Base-by-base conservation (phyloP, 2,329 filamentous ascomycete genomes). In the Davidsoniella virescens region DNA sequence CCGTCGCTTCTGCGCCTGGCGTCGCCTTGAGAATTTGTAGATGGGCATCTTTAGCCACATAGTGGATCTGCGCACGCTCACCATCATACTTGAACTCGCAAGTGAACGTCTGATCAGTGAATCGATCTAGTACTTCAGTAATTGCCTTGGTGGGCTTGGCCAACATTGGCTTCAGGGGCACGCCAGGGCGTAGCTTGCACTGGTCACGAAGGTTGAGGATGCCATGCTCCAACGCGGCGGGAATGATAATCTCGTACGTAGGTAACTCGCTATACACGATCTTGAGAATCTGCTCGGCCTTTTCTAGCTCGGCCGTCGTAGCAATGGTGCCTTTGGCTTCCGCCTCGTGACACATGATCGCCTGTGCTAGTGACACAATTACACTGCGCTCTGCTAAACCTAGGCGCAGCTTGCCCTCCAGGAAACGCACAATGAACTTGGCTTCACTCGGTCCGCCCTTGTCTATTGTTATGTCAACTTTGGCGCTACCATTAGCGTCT, bases 41-140 rank as follows among this genome's bases (percentile, higher is more conserved):
- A 2, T 78, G 70, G 8, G 84, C 76, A 54, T 90, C 84, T 55
- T 87, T 85, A 4, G 88, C 82, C 29, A 96, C 87, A 57, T 94
- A 98, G 63, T 98, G 92, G 47, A 98, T 96, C 62, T 98, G 92
- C n/a, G 92, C 92, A 61, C 92, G 76, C 65, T 98, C 92, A 45
- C 92, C 92, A 59, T 98, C 92, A 61, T 98, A 98, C 65, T 98
- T 98, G 72, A 94, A 98, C 63, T 98, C 92, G 67, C 92, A 98
- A 1, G 92, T 96, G 60, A 98, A 98, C 23, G 82, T 84, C 61
- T 94, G 92, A 55, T 84, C 80, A 62, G 96, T 92, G 57, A 98
- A 98, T 4, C 92, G 84, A 64, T 98, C 90, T 9, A 98, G 73
- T 0, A 98, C 92, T 66, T 98, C 92, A 1, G 88, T 94, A 59